phyloP scores from a whole-genome alignment of 1,139 yeast genomes.

The Williopsis jadinii region DNA sequence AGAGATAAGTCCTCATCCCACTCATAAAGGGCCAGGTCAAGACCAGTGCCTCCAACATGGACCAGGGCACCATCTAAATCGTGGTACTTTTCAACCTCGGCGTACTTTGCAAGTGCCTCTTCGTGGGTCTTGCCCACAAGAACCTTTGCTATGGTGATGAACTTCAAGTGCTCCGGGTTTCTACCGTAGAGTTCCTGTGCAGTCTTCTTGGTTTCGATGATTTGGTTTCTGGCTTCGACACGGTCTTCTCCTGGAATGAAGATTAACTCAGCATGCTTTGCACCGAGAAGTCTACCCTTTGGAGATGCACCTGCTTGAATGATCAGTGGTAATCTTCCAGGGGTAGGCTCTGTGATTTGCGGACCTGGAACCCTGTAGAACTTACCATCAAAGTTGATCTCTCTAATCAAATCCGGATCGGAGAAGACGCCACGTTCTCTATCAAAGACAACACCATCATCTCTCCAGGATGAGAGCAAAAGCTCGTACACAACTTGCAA shows the following conservation, averaged over 20 bases:
- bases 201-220: slow-evolving; percentile 21
- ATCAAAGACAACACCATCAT: background rate
- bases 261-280: slow-evolving; percentile 38
- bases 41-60: too few species aligned
- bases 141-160: slow-evolving; percentile 27
- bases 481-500: slow-evolving; percentile 33
- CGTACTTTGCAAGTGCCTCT: slow-evolving; percentile 27
- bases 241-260: slow-evolving; percentile 19
- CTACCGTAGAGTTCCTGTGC: slow-evolving; percentile 24
- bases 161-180: slow-evolving; percentile 24
- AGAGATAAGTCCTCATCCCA: too few species aligned
- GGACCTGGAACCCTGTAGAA: slow-evolving; percentile 25
- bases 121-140: slow-evolving; percentile 31
- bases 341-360: slow-evolving; percentile 34
- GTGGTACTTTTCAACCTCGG: slow-evolving; percentile 18
- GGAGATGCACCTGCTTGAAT: slow-evolving; percentile 42
- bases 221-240: slow-evolving; percentile 22
- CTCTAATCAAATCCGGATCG: slow-evolving; percentile 31
- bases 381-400: slow-evolving; percentile 31
- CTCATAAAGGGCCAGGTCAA: too few species aligned
- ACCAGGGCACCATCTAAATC: slow-evolving; percentile 3
- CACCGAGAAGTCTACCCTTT: slow-evolving; percentile 37
- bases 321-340: slow-evolving; percentile 37
- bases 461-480: slow-evolving; percentile 26
- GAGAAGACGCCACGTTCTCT: slow-evolving; percentile 24